Percentiles rank a stretch among this genome's conserved stretches.
Evolutionary conservation across 2,329 filamentous ascomycete species (phyloP).

Genomic region (Fusarium azukiicola): DNA sequence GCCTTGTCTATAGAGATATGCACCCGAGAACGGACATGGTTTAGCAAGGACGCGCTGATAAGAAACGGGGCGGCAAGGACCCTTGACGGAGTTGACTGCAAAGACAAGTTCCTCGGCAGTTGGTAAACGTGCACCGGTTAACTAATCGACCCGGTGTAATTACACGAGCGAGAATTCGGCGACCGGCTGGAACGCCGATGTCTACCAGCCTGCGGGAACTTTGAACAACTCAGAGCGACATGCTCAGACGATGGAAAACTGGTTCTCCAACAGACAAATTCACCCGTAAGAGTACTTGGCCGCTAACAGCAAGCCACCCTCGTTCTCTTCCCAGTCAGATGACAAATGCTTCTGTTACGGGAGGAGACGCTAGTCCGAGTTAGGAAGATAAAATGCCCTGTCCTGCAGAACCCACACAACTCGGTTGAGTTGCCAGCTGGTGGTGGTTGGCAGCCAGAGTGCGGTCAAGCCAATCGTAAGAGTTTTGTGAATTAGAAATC

Average conservation of each 20-base stretch:
- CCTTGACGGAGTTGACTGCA: not conserved
- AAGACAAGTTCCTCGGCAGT: not conserved
- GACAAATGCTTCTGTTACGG: conserved; percentile 1
- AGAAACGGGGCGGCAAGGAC: conserved; percentile 11
- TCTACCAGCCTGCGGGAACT: not conserved
- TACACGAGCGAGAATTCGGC: not conserved
- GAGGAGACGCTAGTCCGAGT: conserved; percentile 17
- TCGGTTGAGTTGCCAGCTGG: not conserved
- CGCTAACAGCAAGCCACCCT: not conserved
- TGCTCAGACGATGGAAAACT: not conserved
- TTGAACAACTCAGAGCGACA: not conserved
- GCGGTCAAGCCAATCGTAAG: not conserved
- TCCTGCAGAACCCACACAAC: not conserved
- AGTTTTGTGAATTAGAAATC: not conserved
- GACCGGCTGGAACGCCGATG: not conserved
- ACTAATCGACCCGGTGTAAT: conserved; percentile 13
- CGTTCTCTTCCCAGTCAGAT: not conserved
- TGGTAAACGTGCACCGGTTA: not conserved
- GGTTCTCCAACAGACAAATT: not conserved
- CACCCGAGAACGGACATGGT: conserved; percentile 6
- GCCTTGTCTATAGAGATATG: not conserved
- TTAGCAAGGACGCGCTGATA: not conserved
- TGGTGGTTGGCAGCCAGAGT: not conserved
- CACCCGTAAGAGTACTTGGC: not conserved
- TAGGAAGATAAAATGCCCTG: conserved; percentile 25